A percentile compares a stretch with the other conserved stretches of the same genome.
phyloP scores from a whole-genome alignment of 2,329 filamentous ascomycete species.

The Trichoderma sp. region DNA sequence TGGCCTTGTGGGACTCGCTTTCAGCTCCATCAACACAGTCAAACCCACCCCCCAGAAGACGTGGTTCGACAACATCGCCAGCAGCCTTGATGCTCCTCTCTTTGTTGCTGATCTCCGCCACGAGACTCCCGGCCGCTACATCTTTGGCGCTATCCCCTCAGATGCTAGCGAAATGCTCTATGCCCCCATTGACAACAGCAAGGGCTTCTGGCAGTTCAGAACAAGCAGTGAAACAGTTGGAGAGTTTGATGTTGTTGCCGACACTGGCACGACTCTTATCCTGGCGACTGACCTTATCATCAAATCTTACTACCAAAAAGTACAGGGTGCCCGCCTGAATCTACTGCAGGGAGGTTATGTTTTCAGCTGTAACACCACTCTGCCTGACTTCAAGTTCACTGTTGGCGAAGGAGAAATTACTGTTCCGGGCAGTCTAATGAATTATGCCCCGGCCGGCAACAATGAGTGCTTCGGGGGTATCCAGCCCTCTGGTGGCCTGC shows the following conservation, averaged over 20 bases:
- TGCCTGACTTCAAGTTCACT: slow-evolving; percentile 52
- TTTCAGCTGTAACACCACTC: slow-evolving; percentile 41
- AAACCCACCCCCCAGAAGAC: slow-evolving; percentile 40
- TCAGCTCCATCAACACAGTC: slow-evolving; percentile 43
- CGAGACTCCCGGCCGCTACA: slow-evolving; percentile 55
- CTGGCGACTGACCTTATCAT: slow-evolving; percentile 53
- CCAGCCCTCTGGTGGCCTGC: slow-evolving; percentile 49
- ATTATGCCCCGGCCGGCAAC: slow-evolving; percentile 45
- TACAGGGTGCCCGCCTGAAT: slow-evolving; percentile 37
- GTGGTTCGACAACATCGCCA: slow-evolving; percentile 37
- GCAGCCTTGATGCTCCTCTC: slow-evolving; percentile 35
- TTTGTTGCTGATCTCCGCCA: slow-evolving; percentile 68
- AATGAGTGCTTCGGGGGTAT: slow-evolving; percentile 63
- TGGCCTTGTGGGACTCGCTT: slow-evolving; percentile 45
- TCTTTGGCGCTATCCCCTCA: slow-evolving; percentile 68
- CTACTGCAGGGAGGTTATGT: slow-evolving; percentile 41
- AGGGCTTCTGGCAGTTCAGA: slow-evolving; percentile 59
- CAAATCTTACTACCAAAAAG: slow-evolving; percentile 45
- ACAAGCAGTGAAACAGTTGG: slow-evolving; percentile 23
- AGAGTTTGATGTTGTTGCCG: slow-evolving; percentile 46
- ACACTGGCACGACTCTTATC: slow-evolving; percentile 62
- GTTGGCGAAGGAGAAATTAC: slow-evolving; percentile 56
- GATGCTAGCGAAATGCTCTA: slow-evolving; percentile 57
- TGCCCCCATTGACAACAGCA: slow-evolving; percentile 56
- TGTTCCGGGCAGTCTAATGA: slow-evolving; percentile 50